Conservation (phyloP, 139 green algal genomes). For the Chlamydomonas asymmetrica region DNA sequence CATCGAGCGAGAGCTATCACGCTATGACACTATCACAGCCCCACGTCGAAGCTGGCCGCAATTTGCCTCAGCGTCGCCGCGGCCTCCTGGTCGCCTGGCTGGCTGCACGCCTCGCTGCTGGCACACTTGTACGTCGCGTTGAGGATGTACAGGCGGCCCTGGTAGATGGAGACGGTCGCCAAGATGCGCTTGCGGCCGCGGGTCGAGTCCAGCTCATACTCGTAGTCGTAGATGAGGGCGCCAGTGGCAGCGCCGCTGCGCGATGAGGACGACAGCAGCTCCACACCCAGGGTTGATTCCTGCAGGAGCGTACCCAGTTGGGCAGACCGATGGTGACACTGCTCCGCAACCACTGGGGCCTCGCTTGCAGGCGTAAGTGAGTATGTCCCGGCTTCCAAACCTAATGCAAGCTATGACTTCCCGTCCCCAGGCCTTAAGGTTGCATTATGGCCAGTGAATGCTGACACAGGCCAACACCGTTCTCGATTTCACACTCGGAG, state of each 20-base stretch:
- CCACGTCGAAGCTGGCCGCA: conserved; percentile 23
- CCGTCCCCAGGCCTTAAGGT: no score
- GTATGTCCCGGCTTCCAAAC: no score
- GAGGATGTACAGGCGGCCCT: not conserved
- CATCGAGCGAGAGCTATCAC: no score
- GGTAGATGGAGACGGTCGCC: conserved; percentile 66
- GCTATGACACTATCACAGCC: no score
- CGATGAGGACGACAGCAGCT: conserved; percentile 41
- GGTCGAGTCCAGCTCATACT: conserved; percentile 83
- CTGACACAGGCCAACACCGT: no score
- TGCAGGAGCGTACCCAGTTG: conserved; percentile 27
- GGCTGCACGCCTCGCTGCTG: conserved; percentile 39
- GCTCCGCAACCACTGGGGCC: not conserved
- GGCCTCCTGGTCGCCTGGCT: not conserved
- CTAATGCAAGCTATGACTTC: no score
- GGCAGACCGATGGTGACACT: no score
- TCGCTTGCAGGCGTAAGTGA: not conserved
- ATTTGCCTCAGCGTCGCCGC: conserved; percentile 16
- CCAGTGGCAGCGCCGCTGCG: conserved; percentile 17
- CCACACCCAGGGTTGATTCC: conserved; percentile 69
- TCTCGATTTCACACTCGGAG: no score
- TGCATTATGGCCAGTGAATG: no score
- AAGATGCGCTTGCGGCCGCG: conserved; percentile 76
- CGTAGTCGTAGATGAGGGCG: conserved; percentile 59
- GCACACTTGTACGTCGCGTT: conserved; percentile 49